These are phyloP conservation scores for Emmonsia crescens DNA, from an alignment of 2,329 filamentous ascomycete species.

Conservation along the genomic window DNA sequence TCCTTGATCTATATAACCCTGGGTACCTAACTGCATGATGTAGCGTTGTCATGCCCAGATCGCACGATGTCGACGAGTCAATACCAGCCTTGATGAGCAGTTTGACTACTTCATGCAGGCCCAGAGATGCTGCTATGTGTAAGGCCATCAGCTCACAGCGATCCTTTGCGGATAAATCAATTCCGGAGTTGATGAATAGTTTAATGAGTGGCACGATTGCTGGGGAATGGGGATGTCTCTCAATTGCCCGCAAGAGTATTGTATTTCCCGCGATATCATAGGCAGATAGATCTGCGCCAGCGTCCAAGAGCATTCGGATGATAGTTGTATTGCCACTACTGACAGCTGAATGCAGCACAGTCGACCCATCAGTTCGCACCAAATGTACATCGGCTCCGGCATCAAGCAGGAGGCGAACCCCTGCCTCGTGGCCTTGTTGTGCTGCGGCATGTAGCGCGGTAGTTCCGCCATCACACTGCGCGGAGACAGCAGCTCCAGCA, in stretches of 20 bases:
- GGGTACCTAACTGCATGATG: background rate
- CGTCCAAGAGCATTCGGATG: background rate
- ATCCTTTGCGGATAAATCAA: background rate
- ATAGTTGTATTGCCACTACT: background rate
- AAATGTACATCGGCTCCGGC: background rate
- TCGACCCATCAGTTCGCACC: background rate
- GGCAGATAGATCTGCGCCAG: background rate
- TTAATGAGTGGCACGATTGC: background rate
- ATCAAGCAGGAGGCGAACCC: background rate
- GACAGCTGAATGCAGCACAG: background rate
- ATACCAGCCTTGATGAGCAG: background rate
- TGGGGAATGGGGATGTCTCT: too few relatives aligned
- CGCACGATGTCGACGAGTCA: background rate
- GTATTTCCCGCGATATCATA: background rate
- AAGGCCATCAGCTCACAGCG: background rate
- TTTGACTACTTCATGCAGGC: background rate
- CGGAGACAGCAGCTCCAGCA: background rate
- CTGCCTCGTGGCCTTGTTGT: background rate
- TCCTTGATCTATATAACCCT: background rate
- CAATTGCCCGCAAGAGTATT: background rate
- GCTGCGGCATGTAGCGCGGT: background rate
- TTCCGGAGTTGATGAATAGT: background rate
- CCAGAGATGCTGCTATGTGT: background rate
- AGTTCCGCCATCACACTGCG: background rate
- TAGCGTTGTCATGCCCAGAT: background rate